A percentile compares a stretch with the other conserved stretches of the same genome.
Conservation (phyloP, 495 filamentous ascomycete species). For the Aeminium ludgeri region DNA sequence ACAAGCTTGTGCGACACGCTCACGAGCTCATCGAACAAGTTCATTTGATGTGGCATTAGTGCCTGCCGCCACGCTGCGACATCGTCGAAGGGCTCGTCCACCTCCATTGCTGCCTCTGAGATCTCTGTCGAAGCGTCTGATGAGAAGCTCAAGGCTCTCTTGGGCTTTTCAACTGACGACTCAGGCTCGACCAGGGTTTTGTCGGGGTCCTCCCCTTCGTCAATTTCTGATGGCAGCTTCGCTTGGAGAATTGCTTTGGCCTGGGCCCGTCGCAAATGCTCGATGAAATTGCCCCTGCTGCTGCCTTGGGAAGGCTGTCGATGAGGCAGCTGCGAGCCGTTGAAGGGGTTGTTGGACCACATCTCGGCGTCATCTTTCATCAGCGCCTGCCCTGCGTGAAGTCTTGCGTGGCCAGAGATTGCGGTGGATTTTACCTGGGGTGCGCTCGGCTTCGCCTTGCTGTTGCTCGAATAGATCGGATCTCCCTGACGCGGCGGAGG, state of each 20-base stretch:
- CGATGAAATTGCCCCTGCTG: slow-evolving; percentile 1
- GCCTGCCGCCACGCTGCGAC: slow-evolving; percentile 7
- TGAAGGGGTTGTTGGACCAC: slow-evolving; percentile 6
- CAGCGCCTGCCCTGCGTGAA: not conserved
- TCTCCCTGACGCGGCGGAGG: slow-evolving; percentile 5
- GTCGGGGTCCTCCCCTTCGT: slow-evolving; percentile 5
- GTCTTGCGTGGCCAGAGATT: slow-evolving; percentile 1
- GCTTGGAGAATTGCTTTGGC: not conserved
- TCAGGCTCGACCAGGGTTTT: slow-evolving; percentile 11
- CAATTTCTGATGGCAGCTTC: not conserved
- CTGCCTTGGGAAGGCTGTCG: not conserved
- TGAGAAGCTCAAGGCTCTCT: not conserved
- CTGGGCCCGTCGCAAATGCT: slow-evolving; percentile 2
- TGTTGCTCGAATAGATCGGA: slow-evolving; percentile 5
- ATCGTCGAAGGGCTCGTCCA: not conserved
- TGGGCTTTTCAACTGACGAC: not conserved
- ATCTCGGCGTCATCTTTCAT: not conserved
- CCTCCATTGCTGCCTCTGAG: not conserved
- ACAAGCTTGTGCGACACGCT: slow-evolving; percentile 10
- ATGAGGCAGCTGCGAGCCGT: not conserved
- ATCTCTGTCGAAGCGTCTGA: not conserved
- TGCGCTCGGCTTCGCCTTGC: slow-evolving; percentile 6
- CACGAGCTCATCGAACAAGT: slow-evolving; percentile 16
- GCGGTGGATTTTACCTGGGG: slow-evolving; percentile 7
- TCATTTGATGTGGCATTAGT: slow-evolving; percentile 10